Evolutionary conservation across 352 stramenopile genomes (phyloP).

Genomic region (Phytopythium kandeliae): DNA sequence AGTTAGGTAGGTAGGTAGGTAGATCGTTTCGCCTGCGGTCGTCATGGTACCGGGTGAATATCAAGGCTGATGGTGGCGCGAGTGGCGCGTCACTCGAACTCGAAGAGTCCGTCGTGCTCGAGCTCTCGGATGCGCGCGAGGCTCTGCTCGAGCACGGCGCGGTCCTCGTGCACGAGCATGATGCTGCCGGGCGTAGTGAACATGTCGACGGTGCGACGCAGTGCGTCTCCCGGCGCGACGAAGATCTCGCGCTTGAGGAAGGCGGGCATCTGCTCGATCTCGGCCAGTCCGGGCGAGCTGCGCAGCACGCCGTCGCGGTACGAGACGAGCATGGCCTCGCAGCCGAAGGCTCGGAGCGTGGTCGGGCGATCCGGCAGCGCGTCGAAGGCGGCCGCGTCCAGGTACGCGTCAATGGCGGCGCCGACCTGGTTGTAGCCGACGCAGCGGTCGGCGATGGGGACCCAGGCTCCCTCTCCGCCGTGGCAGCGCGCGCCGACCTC

Average conservation of each 20-base stretch:
- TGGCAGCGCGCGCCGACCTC: slow-evolving; percentile 96
- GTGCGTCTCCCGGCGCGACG: slow-evolving; percentile 68
- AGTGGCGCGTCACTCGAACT: slow-evolving; percentile 59
- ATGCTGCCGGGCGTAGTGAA: slow-evolving; percentile 93
- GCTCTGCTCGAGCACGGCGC: slow-evolving; percentile 78
- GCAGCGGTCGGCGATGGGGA: slow-evolving; percentile 87
- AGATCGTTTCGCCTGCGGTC: too few species aligned
- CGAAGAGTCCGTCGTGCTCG: slow-evolving; percentile 67
- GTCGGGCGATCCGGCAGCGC: slow-evolving; percentile 61
- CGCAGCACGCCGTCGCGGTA: slow-evolving; percentile 91
- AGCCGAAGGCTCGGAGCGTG: slow-evolving; percentile 78
- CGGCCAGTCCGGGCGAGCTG: slow-evolving; percentile 81
- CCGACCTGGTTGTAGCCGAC: slow-evolving; percentile 94
- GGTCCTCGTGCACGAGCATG: slow-evolving; percentile 90
- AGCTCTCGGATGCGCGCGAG: slow-evolving; percentile 89
- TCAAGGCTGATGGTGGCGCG: too few species aligned
- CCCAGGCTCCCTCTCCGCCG: slow-evolving; percentile 93
- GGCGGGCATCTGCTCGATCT: slow-evolving; percentile 89
- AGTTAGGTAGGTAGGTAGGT: too few species aligned
- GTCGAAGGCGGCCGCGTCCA: slow-evolving; percentile 49
- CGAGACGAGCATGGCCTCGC: slow-evolving; percentile 92
- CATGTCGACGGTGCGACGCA: slow-evolving; percentile 93
- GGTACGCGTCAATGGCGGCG: slow-evolving; percentile 80
- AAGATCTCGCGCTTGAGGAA: slow-evolving; percentile 92
- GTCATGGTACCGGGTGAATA: too few species aligned